Percentiles rank a stretch among this genome's conserved stretches.
These are phyloP conservation scores for Saposhnikovia divaricata DNA, from an alignment of 129 eudicot species.

Conservation along the genomic window DNA sequence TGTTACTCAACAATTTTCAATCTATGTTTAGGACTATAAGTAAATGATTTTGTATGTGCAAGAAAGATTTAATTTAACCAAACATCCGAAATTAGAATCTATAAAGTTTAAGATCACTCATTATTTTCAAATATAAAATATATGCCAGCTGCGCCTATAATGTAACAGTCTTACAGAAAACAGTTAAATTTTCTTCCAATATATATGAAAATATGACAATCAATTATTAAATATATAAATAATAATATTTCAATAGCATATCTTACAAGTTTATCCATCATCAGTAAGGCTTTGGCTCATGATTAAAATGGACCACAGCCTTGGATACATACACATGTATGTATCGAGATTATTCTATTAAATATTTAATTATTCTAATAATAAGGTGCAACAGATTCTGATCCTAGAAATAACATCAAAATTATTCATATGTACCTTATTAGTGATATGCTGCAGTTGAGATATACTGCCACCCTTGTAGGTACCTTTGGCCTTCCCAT, in stretches of 20 bases:
- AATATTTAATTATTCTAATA: too few relatives aligned
- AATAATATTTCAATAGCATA: not conserved
- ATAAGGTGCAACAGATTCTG: too few relatives aligned
- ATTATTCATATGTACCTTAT: too few relatives aligned
- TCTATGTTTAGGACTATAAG: not conserved
- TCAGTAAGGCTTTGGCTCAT: slow-evolving; percentile 70
- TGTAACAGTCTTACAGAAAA: not conserved
- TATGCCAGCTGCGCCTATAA: not conserved
- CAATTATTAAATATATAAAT: not conserved
- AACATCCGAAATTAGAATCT: not conserved
- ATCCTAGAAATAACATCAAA: too few relatives aligned
- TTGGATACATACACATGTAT: too few relatives aligned
- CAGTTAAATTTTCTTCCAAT: not conserved
- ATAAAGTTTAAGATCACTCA: not conserved
- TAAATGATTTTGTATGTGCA: not conserved
- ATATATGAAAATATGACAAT: not conserved
- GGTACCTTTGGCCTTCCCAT: too few relatives aligned
- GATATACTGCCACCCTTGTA: too few relatives aligned
- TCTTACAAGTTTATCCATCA: slow-evolving; percentile 78
- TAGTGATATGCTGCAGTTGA: too few relatives aligned
- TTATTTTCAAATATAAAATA: not conserved
- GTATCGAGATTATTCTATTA: too few relatives aligned
- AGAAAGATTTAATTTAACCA: not conserved
- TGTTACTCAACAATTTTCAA: not conserved
- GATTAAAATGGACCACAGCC: too few relatives aligned